Evolutionary conservation across 768 basidiomycete species (phyloP).

Genomic region (Collybiopsis luxurians): DNA sequence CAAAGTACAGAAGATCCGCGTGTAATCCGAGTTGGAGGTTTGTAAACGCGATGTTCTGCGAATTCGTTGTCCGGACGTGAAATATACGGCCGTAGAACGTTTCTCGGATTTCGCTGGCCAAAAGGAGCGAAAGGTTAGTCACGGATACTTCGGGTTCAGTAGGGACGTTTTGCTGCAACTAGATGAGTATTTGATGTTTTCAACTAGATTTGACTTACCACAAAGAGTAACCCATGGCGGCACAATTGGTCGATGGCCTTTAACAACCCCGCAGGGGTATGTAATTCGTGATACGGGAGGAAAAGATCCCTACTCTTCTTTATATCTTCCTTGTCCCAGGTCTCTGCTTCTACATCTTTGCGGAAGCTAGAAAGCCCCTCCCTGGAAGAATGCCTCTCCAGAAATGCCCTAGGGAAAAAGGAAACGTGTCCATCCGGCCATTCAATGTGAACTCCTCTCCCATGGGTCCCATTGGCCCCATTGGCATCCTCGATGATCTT

Average conservation of each 20-base stretch:
- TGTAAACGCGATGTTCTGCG: slow-evolving; percentile 94
- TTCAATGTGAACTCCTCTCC: slow-evolving; percentile 23
- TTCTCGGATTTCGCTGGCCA: slow-evolving; percentile 68
- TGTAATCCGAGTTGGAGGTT: slow-evolving; percentile 85
- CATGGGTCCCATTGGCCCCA: slow-evolving; percentile 43
- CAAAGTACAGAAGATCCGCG: slow-evolving; percentile 94
- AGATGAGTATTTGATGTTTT: not conserved
- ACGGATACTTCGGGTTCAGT: slow-evolving; percentile 66
- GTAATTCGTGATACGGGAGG: slow-evolving; percentile 52
- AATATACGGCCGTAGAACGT: slow-evolving; percentile 92
- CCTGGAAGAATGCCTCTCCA: slow-evolving; percentile 45
- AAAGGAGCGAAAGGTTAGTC: slow-evolving; percentile 55
- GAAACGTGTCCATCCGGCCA: slow-evolving; percentile 67
- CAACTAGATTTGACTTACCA: slow-evolving; percentile 29
- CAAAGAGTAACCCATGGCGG: slow-evolving; percentile 71
- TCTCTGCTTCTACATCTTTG: slow-evolving; percentile 30
- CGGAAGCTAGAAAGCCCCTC: slow-evolving; percentile 39
- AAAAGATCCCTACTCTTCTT: slow-evolving; percentile 41
- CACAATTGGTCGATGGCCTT: slow-evolving; percentile 66
- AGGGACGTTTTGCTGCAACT: slow-evolving; percentile 55
- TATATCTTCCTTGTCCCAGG: slow-evolving; percentile 48
- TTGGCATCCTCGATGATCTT: slow-evolving; percentile 37
- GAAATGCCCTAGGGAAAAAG: slow-evolving; percentile 45
- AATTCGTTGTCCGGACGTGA: slow-evolving; percentile 80
- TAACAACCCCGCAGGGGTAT: slow-evolving; percentile 43